Evolutionary conservation across 2,329 filamentous ascomycete species (phyloP).

Genomic region (Hyphodiscus sp.): DNA sequence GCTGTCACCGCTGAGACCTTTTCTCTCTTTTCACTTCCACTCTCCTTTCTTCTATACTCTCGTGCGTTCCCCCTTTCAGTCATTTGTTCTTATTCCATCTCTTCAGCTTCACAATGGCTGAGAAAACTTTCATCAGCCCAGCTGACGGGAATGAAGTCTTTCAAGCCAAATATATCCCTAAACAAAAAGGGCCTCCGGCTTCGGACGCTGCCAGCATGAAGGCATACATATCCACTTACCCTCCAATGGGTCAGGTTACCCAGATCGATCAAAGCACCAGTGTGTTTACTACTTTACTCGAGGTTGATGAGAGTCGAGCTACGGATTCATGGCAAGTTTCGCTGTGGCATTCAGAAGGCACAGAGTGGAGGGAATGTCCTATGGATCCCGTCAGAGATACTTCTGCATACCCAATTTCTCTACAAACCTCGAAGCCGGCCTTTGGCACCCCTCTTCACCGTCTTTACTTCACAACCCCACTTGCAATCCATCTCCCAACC

Average conservation of each 20-base stretch:
- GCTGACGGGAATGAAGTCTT: slow-evolving; percentile 29
- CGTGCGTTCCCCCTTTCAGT: background rate
- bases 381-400: slow-evolving; percentile 29
- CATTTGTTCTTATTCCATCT: background rate
- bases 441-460: slow-evolving; percentile 30
- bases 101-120: slow-evolving; percentile 1
- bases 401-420: slow-evolving; percentile 37
- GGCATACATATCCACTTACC: slow-evolving; percentile 54
- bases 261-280: slow-evolving; percentile 44
- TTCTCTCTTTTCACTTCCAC: background rate
- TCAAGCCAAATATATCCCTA: slow-evolving; percentile 28
- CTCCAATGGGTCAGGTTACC: slow-evolving; percentile 71
- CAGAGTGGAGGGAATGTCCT: slow-evolving; percentile 47
- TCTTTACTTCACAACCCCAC: slow-evolving; percentile 47
- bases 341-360: slow-evolving; percentile 62
- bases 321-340: slow-evolving; percentile 63
- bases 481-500: slow-evolving; percentile 43
- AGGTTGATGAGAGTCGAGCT: slow-evolving; percentile 50
- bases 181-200: slow-evolving; percentile 23
- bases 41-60: background rate
- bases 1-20: background rate
- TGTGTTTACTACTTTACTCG: slow-evolving; percentile 62
- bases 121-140: slow-evolving; percentile 19
- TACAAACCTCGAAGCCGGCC: slow-evolving; percentile 37
- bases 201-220: slow-evolving; percentile 40